These are phyloP conservation scores for Davidsoniella virescens DNA, from an alignment of 2,329 filamentous ascomycete genomes.

Conservation along the genomic window DNA sequence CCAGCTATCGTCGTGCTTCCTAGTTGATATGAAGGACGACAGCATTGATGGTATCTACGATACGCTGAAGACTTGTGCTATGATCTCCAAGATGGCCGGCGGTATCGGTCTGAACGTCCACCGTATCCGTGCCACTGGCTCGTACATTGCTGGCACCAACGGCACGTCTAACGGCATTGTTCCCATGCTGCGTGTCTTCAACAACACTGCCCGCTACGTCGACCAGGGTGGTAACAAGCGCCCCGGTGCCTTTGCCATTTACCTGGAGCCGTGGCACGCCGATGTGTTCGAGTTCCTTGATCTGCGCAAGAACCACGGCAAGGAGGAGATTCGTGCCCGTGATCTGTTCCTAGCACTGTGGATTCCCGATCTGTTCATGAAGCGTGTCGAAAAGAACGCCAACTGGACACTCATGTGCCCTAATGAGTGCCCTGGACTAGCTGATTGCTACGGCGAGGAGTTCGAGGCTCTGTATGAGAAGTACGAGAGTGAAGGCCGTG, in stretches of 20 bases:
- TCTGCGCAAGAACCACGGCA: slow-evolving; percentile 96
- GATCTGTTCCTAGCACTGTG: slow-evolving; percentile 96
- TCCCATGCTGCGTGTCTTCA: slow-evolving; percentile 96
- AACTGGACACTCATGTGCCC: slow-evolving; percentile 98
- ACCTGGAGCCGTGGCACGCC: slow-evolving; percentile 96
- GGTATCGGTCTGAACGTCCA: slow-evolving; percentile 95
- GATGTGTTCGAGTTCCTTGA: slow-evolving; percentile 97
- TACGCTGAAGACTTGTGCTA: slow-evolving; percentile 95
- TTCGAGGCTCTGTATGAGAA: slow-evolving; percentile 88
- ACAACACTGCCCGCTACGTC: slow-evolving; percentile 97
- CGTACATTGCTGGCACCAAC: slow-evolving; percentile 96
- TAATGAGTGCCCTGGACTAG: slow-evolving; percentile 85
- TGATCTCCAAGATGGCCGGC: slow-evolving; percentile 99
- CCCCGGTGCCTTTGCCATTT: slow-evolving; percentile 94
- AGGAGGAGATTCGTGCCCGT: slow-evolving; percentile 92
- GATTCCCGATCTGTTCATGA: slow-evolving; percentile 99
- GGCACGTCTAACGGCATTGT: slow-evolving; percentile 95
- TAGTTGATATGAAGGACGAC: slow-evolving; percentile 98
- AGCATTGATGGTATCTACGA: slow-evolving; percentile 99
- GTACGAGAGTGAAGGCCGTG: slow-evolving; percentile 78
- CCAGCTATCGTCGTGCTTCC: slow-evolving; percentile 94
- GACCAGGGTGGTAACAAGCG: slow-evolving; percentile 99
- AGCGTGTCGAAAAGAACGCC: slow-evolving; percentile 90
- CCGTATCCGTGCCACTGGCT: slow-evolving; percentile 90
- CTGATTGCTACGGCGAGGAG: slow-evolving; percentile 93